Evolutionary conservation across 2,329 filamentous ascomycete genomes (phyloP).

Genomic region (Ceratocystis colombiana): DNA sequence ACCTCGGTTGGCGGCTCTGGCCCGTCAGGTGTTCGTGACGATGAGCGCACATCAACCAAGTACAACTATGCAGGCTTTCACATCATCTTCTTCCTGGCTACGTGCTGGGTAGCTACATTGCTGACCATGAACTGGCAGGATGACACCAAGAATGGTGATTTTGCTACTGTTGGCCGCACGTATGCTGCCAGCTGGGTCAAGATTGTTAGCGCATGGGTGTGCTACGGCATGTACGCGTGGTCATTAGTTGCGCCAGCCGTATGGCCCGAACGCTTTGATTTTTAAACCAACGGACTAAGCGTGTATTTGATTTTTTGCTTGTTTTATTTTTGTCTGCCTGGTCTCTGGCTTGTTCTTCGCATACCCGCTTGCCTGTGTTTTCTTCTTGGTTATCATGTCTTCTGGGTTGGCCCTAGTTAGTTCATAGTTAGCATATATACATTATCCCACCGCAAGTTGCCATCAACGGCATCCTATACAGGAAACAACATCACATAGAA

Average conservation of each 20-base stretch:
- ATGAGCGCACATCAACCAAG: constrained; percentile 80
- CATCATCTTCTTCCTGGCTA: constrained; percentile 93
- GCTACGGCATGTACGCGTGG: constrained; percentile 90
- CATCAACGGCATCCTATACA: not conserved
- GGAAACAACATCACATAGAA: no score
- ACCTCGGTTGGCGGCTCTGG: constrained; percentile 34
- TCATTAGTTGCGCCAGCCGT: constrained; percentile 78
- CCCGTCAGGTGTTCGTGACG: constrained; percentile 57
- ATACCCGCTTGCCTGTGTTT: not conserved
- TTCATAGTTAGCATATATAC: constrained; percentile 3
- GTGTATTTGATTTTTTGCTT: not conserved
- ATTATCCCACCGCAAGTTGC: not conserved
- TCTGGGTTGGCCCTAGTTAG: not conserved
- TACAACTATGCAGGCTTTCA: constrained; percentile 97
- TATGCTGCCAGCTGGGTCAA: constrained; percentile 99
- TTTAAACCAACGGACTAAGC: no score
- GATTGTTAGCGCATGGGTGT: constrained; percentile 95
- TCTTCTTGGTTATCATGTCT: not conserved
- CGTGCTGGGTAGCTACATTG: constrained; percentile 88
- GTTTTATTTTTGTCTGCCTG: constrained; percentile 5
- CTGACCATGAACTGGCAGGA: constrained; percentile 59
- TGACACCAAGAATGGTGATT: constrained; percentile 56
- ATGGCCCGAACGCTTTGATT: constrained; percentile 68
- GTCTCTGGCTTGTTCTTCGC: not conserved
- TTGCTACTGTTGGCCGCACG: constrained; percentile 85